These are phyloP conservation scores for Fusarium goolgardi DNA, from an alignment of 2,329 filamentous ascomycete genomes.

Conservation along the genomic window DNA sequence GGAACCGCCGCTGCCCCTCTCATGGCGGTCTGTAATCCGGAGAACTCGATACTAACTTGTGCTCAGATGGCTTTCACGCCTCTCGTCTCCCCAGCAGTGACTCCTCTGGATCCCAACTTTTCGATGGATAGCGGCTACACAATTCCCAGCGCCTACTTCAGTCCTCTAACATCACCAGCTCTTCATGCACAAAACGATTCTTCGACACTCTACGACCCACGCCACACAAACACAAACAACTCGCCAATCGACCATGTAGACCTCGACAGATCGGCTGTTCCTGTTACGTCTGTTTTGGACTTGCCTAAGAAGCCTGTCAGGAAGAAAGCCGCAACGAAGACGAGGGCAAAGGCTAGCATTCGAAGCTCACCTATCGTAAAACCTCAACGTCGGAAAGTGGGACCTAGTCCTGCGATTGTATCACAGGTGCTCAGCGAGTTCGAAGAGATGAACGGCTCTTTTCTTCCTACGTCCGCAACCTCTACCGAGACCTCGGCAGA, in stretches of 20 bases:
- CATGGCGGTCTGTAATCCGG: background rate
- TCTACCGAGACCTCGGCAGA: conserved; percentile 67
- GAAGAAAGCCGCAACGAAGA: conserved; percentile 64
- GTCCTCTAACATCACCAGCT: conserved; percentile 83
- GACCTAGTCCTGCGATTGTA: conserved; percentile 66
- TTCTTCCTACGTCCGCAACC: conserved; percentile 54
- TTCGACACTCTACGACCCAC: conserved; percentile 39
- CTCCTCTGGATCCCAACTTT: conserved; percentile 79
- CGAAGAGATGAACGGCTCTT: conserved; percentile 55
- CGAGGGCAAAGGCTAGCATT: conserved; percentile 64
- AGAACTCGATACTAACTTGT: conserved; percentile 23
- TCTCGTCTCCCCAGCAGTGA: conserved; percentile 85
- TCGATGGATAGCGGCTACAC: conserved; percentile 68
- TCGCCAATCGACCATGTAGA: conserved; percentile 68
- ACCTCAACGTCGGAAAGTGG: conserved; percentile 66
- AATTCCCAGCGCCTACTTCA: conserved; percentile 80
- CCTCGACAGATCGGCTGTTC: conserved; percentile 56
- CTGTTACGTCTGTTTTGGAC: conserved; percentile 58
- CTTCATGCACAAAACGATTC: conserved; percentile 67
- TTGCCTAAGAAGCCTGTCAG: conserved; percentile 62
- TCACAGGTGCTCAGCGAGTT: conserved; percentile 67
- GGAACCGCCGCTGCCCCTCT: conserved; percentile 42
- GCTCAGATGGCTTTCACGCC: conserved; percentile 80
- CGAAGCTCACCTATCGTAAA: conserved; percentile 80
- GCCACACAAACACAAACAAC: conserved; percentile 55